phyloP scores from a whole-genome alignment of 257 asterid species.

The Nicotiana paniculata region DNA sequence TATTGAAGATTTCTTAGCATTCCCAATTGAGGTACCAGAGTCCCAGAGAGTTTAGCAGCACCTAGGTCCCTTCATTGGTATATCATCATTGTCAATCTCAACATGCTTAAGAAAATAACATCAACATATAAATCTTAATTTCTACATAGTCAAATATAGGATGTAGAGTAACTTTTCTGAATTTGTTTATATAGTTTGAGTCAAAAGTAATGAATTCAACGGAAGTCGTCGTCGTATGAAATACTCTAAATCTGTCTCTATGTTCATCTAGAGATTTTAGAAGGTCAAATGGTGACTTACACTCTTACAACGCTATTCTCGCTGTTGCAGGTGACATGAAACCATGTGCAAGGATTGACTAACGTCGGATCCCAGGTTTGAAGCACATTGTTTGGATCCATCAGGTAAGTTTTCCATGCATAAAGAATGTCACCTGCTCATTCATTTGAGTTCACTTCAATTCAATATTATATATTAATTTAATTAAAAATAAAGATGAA shows the following conservation, averaged over 20 bases:
- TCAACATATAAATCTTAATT: neutral
- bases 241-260: too few species aligned
- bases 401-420: slow-evolving; percentile 8
- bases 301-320: slow-evolving; percentile 31
- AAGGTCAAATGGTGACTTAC: slow-evolving; percentile 12
- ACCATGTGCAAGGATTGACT: slow-evolving; percentile 47
- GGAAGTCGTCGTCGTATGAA: neutral
- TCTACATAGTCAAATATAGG: too few species aligned
- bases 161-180: too few species aligned
- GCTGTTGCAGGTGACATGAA: slow-evolving; percentile 34
- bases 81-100: neutral
- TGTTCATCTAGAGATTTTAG: too few species aligned
- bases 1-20: slow-evolving; percentile 32
- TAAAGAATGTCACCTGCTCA: slow-evolving; percentile 35
- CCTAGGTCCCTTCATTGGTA: slow-evolving; percentile 36
- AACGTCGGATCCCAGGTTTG: slow-evolving; percentile 55
- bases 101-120: neutral
- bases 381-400: slow-evolving; percentile 45
- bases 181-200: neutral
- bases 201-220: too few species aligned
- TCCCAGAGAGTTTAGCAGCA: slow-evolving; percentile 27
- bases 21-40: slow-evolving; percentile 30
- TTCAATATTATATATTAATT: too few species aligned
- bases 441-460: neutral
- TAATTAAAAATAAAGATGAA: neutral